A percentile compares a stretch with the other conserved stretches of the same genome.
These are phyloP conservation scores for Panus rudis DNA, from an alignment of 768 basidiomycete species.

Conservation along the genomic window DNA sequence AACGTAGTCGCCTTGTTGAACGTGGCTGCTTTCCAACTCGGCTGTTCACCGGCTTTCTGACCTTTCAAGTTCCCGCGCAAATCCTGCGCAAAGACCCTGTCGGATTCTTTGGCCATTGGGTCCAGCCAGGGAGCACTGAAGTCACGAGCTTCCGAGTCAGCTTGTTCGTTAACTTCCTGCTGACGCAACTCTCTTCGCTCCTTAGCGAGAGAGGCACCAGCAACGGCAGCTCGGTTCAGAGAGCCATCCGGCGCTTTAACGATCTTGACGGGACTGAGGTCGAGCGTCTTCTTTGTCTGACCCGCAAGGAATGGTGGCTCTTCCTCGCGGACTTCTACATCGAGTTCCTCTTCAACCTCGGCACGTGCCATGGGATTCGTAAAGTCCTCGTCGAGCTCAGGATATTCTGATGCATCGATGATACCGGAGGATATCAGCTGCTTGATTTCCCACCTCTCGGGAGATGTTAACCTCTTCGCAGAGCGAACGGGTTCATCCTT, in stretches of 20 bases:
- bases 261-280: slow-evolving; percentile 95
- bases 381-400: slow-evolving; percentile 85
- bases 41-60: slow-evolving; percentile 74
- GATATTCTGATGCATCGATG: slow-evolving; percentile 88
- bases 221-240: slow-evolving; percentile 89
- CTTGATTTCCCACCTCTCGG: slow-evolving; percentile 99
- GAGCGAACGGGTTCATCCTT: slow-evolving; percentile 52
- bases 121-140: slow-evolving; percentile 97
- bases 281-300: slow-evolving; percentile 92
- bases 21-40: slow-evolving; percentile 86
- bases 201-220: slow-evolving; percentile 89
- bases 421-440: slow-evolving; percentile 96
- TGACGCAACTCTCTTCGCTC: slow-evolving; percentile 92
- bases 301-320: slow-evolving; percentile 95
- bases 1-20: slow-evolving; percentile 96
- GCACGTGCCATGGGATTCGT: slow-evolving; percentile 67
- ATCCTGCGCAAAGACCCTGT: slow-evolving; percentile 91
- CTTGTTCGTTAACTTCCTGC: slow-evolving; percentile 90
- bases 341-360: slow-evolving; percentile 93
- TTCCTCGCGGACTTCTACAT: slow-evolving; percentile 95
- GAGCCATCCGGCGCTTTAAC: slow-evolving; percentile 99
- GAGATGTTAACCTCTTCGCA: slow-evolving; percentile 87
- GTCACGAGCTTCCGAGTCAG: slow-evolving; percentile 90
- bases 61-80: slow-evolving; percentile 74
- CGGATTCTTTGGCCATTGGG: slow-evolving; percentile 87